Conservation (phyloP, 495 filamentous ascomycete species). For the Lasiosphaeria ovina region DNA sequence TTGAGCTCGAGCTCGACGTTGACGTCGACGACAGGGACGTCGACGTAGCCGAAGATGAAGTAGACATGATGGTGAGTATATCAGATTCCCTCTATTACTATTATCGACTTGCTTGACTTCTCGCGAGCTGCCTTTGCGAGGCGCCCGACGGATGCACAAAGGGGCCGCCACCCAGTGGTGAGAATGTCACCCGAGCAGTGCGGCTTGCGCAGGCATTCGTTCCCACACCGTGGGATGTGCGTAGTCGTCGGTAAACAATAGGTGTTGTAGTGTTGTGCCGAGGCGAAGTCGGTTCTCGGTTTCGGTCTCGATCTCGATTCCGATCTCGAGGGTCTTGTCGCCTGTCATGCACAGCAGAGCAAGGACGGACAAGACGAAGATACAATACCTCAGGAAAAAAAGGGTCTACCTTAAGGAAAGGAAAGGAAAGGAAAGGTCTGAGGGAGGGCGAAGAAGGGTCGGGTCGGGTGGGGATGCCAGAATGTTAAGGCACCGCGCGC, state of each 20-base stretch:
- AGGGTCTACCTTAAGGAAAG: too few species aligned
- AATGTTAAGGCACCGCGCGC: too few species aligned
- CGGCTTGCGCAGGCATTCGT: neutral
- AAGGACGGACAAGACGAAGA: neutral
- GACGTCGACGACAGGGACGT: constrained; percentile 9
- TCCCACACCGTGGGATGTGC: neutral
- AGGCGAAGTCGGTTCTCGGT: neutral
- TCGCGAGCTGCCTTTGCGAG: too few species aligned
- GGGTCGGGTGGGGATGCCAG: too few species aligned
- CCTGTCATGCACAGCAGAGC: neutral
- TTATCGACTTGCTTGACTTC: neutral
- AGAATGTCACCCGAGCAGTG: neutral
- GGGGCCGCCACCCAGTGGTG: neutral
- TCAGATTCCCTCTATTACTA: neutral
- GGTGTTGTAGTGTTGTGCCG: neutral
- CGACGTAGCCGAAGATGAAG: constrained; percentile 7
- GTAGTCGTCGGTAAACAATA: neutral
- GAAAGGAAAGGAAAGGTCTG: neutral
- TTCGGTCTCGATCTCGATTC: too few species aligned
- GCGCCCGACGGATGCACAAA: too few species aligned
- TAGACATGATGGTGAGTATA: neutral
- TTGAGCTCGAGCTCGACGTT: constrained; percentile 2
- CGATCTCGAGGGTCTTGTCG: too few species aligned
- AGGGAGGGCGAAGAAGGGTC: too few species aligned
- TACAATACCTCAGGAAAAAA: neutral